A percentile compares a stretch with the other conserved stretches of the same genome.
These are phyloP conservation scores for Phytophthora tentaculata DNA, from an alignment of 352 stramenopile species.

Conservation along the genomic window DNA sequence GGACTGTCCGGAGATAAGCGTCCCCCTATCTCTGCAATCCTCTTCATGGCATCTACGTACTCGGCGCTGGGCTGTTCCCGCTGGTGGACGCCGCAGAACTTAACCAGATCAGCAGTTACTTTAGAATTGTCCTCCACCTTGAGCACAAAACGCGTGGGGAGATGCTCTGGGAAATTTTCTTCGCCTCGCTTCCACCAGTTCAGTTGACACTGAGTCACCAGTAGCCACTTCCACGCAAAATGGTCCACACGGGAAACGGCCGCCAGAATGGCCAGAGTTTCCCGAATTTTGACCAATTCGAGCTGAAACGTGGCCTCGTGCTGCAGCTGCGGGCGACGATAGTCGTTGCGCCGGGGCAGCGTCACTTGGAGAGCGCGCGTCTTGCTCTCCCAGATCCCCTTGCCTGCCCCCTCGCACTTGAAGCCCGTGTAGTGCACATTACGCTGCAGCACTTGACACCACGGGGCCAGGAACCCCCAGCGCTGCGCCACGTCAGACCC, in stretches of 20 bases:
- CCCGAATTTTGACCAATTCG: slow-evolving; percentile 15
- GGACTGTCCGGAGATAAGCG: neutral
- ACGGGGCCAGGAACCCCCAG: slow-evolving; percentile 22
- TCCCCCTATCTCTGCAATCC: slow-evolving; percentile 2
- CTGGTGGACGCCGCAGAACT: slow-evolving; percentile 14
- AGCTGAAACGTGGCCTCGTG: slow-evolving; percentile 9
- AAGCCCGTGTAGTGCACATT: slow-evolving; percentile 10
- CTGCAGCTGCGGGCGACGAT: slow-evolving; percentile 7
- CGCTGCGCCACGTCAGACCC: slow-evolving; percentile 13
- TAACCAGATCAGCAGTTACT: neutral
- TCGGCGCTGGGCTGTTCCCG: neutral
- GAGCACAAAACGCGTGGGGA: slow-evolving; percentile 27
- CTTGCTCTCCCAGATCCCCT: slow-evolving; percentile 1
- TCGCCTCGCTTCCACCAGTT: slow-evolving; percentile 29
- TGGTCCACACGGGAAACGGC: slow-evolving; percentile 32
- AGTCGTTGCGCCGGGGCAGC: slow-evolving; percentile 5
- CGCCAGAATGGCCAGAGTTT: slow-evolving; percentile 38
- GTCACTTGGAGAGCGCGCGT: slow-evolving; percentile 11
- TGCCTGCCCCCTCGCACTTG: slow-evolving; percentile 7
- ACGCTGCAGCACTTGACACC: slow-evolving; percentile 3
- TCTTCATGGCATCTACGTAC: slow-evolving; percentile 14
- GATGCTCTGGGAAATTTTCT: slow-evolving; percentile 24
- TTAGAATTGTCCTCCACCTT: slow-evolving; percentile 8
- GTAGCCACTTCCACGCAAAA: slow-evolving; percentile 31
- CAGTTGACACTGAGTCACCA: slow-evolving; percentile 32